phyloP scores from a whole-genome alignment of 495 filamentous ascomycete genomes.

The Hypoxylon rickii region DNA sequence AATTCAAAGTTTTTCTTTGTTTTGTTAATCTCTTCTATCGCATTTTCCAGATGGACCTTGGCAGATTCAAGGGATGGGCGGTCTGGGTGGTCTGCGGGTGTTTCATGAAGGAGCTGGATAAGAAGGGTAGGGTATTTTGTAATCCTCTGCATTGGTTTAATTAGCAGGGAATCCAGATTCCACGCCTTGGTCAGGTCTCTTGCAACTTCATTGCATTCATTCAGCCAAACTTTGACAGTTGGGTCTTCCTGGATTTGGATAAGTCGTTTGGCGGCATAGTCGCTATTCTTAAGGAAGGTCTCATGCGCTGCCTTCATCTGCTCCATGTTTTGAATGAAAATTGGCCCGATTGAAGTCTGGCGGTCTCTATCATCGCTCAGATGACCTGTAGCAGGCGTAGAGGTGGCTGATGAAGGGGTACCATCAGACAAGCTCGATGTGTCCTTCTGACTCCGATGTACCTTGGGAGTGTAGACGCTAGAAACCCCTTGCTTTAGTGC shows the following conservation, averaged over 20 bases:
- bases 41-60: conserved; percentile 64
- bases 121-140: conserved; percentile 90
- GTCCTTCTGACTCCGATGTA: conserved; percentile 47
- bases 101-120: conserved; percentile 73
- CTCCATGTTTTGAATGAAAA: conserved; percentile 72
- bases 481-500: conserved; percentile 76
- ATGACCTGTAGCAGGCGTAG: conserved; percentile 39
- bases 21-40: conserved; percentile 86
- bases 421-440: conserved; percentile 42
- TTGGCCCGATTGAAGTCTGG: conserved; percentile 75
- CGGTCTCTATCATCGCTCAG: conserved; percentile 65
- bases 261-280: conserved; percentile 79
- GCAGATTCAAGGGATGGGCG: conserved; percentile 66
- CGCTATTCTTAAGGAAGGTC: conserved; percentile 84
- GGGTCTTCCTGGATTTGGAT: conserved; percentile 70
- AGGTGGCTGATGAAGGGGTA: conserved; percentile 34
- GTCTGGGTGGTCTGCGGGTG: conserved; percentile 83
- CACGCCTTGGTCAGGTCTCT: conserved; percentile 89
- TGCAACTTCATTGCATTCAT: conserved; percentile 86
- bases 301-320: conserved; percentile 85
- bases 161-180: conserved; percentile 89
- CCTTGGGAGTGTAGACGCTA: conserved; percentile 67
- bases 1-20: conserved; percentile 89
- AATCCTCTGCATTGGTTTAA: conserved; percentile 93
- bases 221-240: conserved; percentile 85